These are phyloP conservation scores for Begonia loranthoides DNA, from an alignment of 306 rosid species.

Conservation along the genomic window DNA sequence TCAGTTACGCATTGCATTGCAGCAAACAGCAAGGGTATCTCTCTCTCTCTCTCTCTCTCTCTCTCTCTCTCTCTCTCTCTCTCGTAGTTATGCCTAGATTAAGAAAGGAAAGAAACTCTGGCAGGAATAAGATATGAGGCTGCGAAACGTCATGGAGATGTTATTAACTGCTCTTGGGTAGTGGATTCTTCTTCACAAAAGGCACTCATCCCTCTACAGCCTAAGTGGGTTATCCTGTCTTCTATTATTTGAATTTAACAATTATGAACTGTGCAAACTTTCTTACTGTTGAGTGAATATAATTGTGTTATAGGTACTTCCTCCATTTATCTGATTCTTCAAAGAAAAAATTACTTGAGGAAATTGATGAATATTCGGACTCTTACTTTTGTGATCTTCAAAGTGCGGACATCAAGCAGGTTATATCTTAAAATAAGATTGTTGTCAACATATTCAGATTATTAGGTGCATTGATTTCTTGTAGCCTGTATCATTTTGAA, in stretches of 20 bases:
- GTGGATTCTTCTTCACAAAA: constrained; percentile 59
- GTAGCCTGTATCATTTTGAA: neutral
- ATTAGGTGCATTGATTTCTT: neutral
- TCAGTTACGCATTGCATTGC: constrained; percentile 85
- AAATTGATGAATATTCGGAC: constrained; percentile 81
- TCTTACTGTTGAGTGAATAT: neutral
- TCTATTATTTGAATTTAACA: neutral
- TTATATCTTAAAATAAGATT: constrained; percentile 3
- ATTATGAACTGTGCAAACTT: too few species aligned
- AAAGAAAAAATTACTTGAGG: constrained; percentile 69
- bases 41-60: constrained; percentile 26
- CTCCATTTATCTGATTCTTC: constrained; percentile 58
- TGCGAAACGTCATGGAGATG: constrained; percentile 66
- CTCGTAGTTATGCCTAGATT: constrained; percentile 1
- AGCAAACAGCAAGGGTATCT: constrained; percentile 76
- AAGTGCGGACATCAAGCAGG: constrained; percentile 67
- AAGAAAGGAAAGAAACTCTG: constrained; percentile 6
- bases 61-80: neutral
- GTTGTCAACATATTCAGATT: neutral
- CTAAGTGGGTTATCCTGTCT: constrained; percentile 43
- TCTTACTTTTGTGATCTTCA: constrained; percentile 68
- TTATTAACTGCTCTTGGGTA: constrained; percentile 70
- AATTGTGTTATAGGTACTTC: constrained; percentile 40
- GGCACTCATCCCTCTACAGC: constrained; percentile 53
- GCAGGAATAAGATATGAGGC: constrained; percentile 84